Base-by-base conservation (phyloP, 1,284 basidiomycete genomes). In the Heterobasidion occidentale region DNA sequence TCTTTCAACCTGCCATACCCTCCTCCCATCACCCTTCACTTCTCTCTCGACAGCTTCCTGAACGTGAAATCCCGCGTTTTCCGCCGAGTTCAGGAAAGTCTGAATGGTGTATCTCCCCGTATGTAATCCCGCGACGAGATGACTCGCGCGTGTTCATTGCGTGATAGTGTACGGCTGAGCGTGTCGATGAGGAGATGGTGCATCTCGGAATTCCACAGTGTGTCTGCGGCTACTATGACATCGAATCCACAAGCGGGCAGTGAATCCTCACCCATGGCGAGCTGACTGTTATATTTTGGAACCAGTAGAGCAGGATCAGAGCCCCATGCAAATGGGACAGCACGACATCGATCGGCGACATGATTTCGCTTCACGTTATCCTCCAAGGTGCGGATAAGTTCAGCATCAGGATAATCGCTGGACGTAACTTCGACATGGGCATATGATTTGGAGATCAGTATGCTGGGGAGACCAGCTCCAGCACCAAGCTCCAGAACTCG, bases 401-500 rank as follows among this genome's bases (percentile, higher is more conserved):
- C 61, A 33, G 77, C 74, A 65, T 90, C 86, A 1, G 87, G 87
- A 64, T 88, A 90, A 67, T 90, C 88, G 62, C 78, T 87, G 46
- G 75, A 74, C 4, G 77, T 77, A 52, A 89, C n/a, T 12, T 17
- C 46, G 36, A 75, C 66, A 52, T 70, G 62, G 36, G 66, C 65
- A 63, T 75, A 75, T 14, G 66, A 61, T 63, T 77, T 81, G 4
- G 86, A 77, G 61, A 88, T 73, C 38, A 80, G 67, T 54, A 90
- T 85, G 38, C 85, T 79, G 0, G 88, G 87, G 20, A 90, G 73
- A 5, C 88, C 88, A 0, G 86, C 83, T 2, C 81, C 83, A 1
- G 88, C 84, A 7, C 88, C 88, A 3, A 90, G 71, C 65, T 90
- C 88, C 9, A 90, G 74, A n/a, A 88, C 63, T 46, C 70, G 73